phyloP scores from a whole-genome alignment of 2,329 filamentous ascomycete genomes.

The Aureobasidium melanogenum region DNA sequence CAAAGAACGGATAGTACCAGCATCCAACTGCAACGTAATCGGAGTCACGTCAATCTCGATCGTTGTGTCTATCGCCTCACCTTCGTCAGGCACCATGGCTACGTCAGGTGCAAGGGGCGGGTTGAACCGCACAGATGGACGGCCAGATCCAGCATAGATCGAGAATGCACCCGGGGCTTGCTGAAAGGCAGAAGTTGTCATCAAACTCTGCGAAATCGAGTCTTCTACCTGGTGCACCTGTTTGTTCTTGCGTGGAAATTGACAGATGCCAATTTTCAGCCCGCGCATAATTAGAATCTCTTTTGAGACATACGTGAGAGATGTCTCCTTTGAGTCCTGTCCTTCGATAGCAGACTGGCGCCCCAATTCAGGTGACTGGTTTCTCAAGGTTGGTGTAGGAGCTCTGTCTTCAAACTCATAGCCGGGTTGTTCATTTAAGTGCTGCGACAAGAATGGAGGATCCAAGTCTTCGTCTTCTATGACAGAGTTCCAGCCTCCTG shows the following conservation, averaged over 20 bases:
- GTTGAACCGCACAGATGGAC: neutral
- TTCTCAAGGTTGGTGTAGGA: neutral
- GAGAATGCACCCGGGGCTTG: constrained; percentile 41
- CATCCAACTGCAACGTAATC: neutral
- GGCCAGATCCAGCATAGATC: constrained; percentile 31
- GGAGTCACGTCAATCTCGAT: neutral
- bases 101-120: neutral
- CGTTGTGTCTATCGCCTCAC: neutral
- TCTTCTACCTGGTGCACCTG: neutral
- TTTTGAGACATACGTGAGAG: neutral
- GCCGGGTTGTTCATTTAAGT: neutral
- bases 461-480: constrained; percentile 4
- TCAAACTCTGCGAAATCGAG: neutral
- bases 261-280: neutral
- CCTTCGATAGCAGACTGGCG: neutral
- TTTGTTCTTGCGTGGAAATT: neutral
- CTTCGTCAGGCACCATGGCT: neutral
- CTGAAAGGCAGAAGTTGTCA: constrained; percentile 1
- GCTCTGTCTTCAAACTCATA: constrained; percentile 5
- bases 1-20: neutral
- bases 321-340: constrained; percentile 7
- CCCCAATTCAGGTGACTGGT: neutral
- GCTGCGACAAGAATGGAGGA: constrained; percentile 8
- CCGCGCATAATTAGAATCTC: neutral
- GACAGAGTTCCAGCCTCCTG: constrained; percentile 8